These are phyloP conservation scores for Pythium coloratum DNA, from an alignment of 352 stramenopile species.

Conservation along the genomic window DNA sequence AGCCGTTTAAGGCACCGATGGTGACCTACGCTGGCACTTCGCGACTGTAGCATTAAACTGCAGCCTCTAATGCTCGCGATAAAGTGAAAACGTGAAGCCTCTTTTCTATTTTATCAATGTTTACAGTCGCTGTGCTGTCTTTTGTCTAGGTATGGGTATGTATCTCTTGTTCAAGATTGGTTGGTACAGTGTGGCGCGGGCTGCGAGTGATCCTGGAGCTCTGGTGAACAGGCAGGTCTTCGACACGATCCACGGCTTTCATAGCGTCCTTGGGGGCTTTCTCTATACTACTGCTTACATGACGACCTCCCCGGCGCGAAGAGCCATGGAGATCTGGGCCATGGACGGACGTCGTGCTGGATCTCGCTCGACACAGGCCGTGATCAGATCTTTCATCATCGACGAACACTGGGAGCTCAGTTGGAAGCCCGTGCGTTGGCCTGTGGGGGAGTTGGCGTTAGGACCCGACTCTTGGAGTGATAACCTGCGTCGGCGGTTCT, in stretches of 20 bases:
- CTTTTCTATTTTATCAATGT: constrained; percentile 4
- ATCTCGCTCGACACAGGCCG: constrained; percentile 59
- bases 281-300: constrained; percentile 32
- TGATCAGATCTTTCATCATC: constrained; percentile 68
- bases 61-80: neutral
- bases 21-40: constrained; percentile 11
- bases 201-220: neutral
- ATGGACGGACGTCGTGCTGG: constrained; percentile 55
- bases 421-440: constrained; percentile 51
- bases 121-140: neutral
- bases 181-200: neutral
- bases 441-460: constrained; percentile 34
- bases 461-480: constrained; percentile 35
- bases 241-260: neutral
- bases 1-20: neutral
- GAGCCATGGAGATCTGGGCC: constrained; percentile 54
- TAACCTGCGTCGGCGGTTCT: constrained; percentile 50
- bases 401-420: constrained; percentile 56
- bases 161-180: constrained; percentile 6
- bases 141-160: neutral
- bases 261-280: neutral
- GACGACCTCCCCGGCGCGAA: constrained; percentile 60
- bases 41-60: constrained; percentile 12
- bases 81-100: neutral
- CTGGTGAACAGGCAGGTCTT: neutral